phyloP scores from a whole-genome alignment of 2,329 filamentous ascomycete genomes.

The Moelleriella libera region DNA sequence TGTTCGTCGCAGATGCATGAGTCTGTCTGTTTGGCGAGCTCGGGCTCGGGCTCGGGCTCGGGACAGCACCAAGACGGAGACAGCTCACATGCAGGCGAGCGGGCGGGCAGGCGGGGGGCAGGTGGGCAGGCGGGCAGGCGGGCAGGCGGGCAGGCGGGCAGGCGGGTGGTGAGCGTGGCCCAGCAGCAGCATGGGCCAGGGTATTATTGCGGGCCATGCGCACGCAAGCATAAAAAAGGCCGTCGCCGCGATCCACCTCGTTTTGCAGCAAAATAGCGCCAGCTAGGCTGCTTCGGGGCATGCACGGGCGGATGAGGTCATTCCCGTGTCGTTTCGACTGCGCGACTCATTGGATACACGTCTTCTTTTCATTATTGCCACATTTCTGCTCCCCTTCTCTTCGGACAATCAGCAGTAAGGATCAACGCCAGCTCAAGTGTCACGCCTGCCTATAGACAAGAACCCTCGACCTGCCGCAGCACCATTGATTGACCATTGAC shows the following conservation, averaged over 20 bases:
- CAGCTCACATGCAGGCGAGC: background rate
- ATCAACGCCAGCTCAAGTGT: too few species aligned
- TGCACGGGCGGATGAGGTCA: background rate
- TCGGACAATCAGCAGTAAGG: too few species aligned
- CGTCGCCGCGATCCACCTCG: background rate
- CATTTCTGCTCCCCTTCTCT: too few species aligned
- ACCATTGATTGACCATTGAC: background rate
- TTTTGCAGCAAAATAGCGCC: background rate
- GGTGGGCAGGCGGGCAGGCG: too few species aligned
- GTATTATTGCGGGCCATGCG: too few species aligned
- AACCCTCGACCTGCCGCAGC: background rate
- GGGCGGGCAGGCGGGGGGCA: too few species aligned
- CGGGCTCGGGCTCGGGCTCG: background rate
- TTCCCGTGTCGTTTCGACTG: background rate
- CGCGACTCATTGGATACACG: background rate
- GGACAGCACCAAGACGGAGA: background rate
- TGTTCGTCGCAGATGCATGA: too few species aligned
- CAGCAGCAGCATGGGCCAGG: too few species aligned
- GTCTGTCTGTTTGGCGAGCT: too few species aligned
- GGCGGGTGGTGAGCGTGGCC: background rate
- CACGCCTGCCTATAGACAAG: too few species aligned
- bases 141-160: background rate
- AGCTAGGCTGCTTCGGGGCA: background rate
- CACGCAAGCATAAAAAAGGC: too few species aligned
- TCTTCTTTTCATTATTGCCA: too few species aligned